Evolutionary conservation across 805 yeast species (phyloP).

Genomic region (Ogataea chonburiensis): DNA sequence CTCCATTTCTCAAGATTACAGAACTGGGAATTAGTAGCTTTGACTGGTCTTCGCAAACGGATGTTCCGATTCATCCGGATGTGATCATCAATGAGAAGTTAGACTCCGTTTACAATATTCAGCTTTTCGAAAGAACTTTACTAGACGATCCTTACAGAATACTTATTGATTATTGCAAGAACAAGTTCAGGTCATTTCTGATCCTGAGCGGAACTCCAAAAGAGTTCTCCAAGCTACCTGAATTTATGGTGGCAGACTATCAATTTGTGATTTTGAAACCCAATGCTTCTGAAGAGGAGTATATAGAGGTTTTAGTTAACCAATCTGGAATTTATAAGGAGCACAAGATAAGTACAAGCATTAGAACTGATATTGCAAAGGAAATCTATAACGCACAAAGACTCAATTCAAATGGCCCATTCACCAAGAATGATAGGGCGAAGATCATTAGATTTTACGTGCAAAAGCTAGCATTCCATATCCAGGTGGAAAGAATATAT

Average conservation of each 20-base stretch:
- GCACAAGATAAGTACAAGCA: constrained; percentile 43
- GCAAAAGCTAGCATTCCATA: constrained; percentile 51
- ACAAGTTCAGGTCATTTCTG: constrained; percentile 62
- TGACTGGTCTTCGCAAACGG: constrained; percentile 18
- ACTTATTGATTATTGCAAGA: constrained; percentile 62
- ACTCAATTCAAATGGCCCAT: constrained; percentile 8
- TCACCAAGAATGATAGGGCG: constrained; percentile 42
- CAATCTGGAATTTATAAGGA: constrained; percentile 56
- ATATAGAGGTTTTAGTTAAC: constrained; percentile 42
- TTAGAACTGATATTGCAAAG: constrained; percentile 41
- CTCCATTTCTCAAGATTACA: constrained; percentile 40
- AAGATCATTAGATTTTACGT: constrained; percentile 49
- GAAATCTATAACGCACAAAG: constrained; percentile 30
- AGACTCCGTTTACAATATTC: constrained; percentile 54
- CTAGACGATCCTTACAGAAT: constrained; percentile 62
- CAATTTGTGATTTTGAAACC: constrained; percentile 41
- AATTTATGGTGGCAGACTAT: constrained; percentile 27
- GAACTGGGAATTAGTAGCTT: constrained; percentile 30
- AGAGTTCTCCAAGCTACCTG: constrained; percentile 34
- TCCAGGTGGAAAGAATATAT: constrained; percentile 66
- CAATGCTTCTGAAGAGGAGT: constrained; percentile 43
- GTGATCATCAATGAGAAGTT: constrained; percentile 39
- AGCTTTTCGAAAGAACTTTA: constrained; percentile 42
- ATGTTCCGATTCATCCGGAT: constrained; percentile 10
- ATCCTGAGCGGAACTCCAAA: constrained; percentile 52